Conservation (phyloP, 2,329 filamentous ascomycete species). For the Colletotrichum liriopes region DNA sequence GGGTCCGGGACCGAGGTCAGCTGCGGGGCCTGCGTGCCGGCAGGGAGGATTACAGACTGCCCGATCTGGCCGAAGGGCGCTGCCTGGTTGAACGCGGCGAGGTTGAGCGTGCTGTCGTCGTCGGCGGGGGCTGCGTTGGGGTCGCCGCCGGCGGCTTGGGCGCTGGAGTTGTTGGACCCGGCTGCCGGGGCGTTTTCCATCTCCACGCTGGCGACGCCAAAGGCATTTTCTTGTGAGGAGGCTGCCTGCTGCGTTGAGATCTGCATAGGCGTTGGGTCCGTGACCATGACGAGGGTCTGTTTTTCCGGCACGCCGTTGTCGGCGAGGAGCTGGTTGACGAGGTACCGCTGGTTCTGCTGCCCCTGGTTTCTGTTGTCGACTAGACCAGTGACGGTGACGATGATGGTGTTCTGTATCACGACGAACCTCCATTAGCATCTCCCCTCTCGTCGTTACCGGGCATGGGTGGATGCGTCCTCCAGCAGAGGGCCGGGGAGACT, state of each 20-base stretch:
- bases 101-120: constrained; percentile 31
- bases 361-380: constrained; percentile 53
- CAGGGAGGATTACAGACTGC: constrained; percentile 54
- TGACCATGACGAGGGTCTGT: constrained; percentile 57
- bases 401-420: constrained; percentile 53
- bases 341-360: constrained; percentile 53
- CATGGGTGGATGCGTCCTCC: not conserved
- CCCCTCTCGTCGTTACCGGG: not conserved
- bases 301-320: constrained; percentile 54
- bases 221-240: constrained; percentile 46
- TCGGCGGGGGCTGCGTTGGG: constrained; percentile 40
- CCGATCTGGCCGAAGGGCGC: constrained; percentile 54
- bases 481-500: constrained; percentile 37
- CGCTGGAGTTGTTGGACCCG: constrained; percentile 33
- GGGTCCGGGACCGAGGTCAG: constrained; percentile 55
- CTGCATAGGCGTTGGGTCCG: constrained; percentile 54
- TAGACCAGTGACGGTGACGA: constrained; percentile 56
- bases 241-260: constrained; percentile 46
- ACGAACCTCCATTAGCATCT: not conserved
- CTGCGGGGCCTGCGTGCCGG: constrained; percentile 50
- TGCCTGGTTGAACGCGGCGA: constrained; percentile 49
- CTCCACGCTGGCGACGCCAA: constrained; percentile 31
- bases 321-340: constrained; percentile 57
- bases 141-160: constrained; percentile 43
- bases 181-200: constrained; percentile 12